phyloP scores from a whole-genome alignment of 1,139 yeast species.

The Candida mesenterica region DNA sequence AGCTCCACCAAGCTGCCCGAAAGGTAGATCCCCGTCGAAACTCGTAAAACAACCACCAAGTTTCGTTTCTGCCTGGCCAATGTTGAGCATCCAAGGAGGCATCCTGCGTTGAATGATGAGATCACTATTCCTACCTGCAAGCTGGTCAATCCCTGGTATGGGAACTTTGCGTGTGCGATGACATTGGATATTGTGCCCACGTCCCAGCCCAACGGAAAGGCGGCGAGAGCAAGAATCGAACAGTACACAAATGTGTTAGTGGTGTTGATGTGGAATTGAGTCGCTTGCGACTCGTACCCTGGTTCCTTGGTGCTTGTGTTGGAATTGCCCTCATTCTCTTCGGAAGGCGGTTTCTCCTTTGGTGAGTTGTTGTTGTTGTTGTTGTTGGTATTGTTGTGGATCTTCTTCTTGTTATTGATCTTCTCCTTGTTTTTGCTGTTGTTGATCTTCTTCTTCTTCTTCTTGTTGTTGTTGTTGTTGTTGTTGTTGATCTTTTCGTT shows the following conservation, averaged over 20 bases:
- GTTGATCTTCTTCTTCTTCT: too few relatives aligned
- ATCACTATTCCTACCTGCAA: conserved; percentile 22
- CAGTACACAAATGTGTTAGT: conserved; percentile 5
- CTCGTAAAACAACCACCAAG: conserved; percentile 11
- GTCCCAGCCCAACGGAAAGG: conserved; percentile 26
- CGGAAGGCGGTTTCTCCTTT: background rate
- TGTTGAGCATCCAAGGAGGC: conserved; percentile 26
- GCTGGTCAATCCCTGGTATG: conserved; percentile 5
- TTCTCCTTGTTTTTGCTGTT: conserved; percentile 1
- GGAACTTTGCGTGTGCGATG: conserved; percentile 8
- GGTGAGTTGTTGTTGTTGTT: background rate
- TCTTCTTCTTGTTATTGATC: background rate
- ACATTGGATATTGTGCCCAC: conserved; percentile 31
- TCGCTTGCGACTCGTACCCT: background rate
- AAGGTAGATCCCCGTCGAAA: conserved; percentile 13
- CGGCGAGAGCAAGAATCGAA: conserved; percentile 23
- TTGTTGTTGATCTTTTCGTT: too few relatives aligned
- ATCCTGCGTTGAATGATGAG: conserved; percentile 30
- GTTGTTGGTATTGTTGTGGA: too few relatives aligned
- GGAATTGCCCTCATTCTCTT: background rate
- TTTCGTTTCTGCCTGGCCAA: conserved; percentile 11
- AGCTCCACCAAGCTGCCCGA: conserved; percentile 20
- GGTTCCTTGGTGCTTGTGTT: background rate
- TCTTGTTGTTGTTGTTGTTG: too few relatives aligned
- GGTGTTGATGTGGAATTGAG: background rate